Evolutionary conservation across 805 yeast genomes (phyloP), one percentile per base, ranked within the genome.

Genomic region (Diddensiella transvaalensis): DNA sequence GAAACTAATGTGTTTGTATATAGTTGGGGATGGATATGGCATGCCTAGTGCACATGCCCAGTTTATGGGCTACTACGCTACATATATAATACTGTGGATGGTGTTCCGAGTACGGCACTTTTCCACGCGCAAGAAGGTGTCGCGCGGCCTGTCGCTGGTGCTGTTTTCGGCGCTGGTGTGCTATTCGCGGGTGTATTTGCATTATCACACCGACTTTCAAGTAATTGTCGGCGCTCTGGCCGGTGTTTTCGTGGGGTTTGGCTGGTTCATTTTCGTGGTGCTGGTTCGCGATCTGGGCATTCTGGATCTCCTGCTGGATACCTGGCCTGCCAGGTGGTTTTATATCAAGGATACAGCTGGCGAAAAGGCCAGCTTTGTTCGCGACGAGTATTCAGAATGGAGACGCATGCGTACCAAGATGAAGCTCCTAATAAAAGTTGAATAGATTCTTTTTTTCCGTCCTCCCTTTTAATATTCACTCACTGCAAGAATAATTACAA

Each of bases 41-140:
- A 91, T 91, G 97, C 99, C 99, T 0, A 82, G 90, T 46, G 96
- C 99, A 1, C 99, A 91, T 66, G 81, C 96, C 0, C 99, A 91
- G 68, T 93, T 90, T 65, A 85, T 91, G 89, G 95, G 96, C 1
- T 93, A 81, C 62, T 81, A 85, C 54, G 75, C 52, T 50, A 74
- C 58, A 10, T 66, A 70, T 44, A 51, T 67, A 4, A 44, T 57
- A 15, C 40, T 66, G 39, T 68, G 72, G 63, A 60, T 66, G 58
- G 46, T 42, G 36, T 51, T 57, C 40, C 46, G 64, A 17, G 65
- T 60, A 10, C 60, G 61, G 2, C 63, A 63, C 37, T 61, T 59
- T 45, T 51, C 66, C n/a, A 46, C 54, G 4, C 44, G 49, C 18
- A 62, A 60, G 40, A 56, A 57, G 50, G 24, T 56, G 10, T 39